A percentile compares a stretch with the other conserved stretches of the same genome.
Evolutionary conservation across 1,284 basidiomycete genomes (phyloP).

Genomic region (Trametes versicolor): DNA sequence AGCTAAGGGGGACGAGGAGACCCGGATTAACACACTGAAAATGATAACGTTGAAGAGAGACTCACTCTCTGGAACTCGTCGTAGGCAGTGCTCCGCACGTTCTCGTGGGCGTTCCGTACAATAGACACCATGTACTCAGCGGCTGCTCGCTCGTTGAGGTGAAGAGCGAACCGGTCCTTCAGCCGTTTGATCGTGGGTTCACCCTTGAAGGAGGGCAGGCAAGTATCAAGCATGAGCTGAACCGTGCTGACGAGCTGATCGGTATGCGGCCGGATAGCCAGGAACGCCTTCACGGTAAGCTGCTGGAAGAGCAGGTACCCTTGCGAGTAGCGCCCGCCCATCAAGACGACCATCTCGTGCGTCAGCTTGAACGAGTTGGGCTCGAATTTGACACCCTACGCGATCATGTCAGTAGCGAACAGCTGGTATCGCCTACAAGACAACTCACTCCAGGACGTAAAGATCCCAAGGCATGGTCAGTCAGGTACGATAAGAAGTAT

Average conservation of each 20-base stretch:
- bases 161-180: constrained; percentile 87
- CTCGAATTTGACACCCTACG: constrained; percentile 95
- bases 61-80: constrained; percentile 91
- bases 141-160: constrained; percentile 89
- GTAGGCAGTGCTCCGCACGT: constrained; percentile 90
- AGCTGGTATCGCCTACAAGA: neutral
- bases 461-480: constrained; percentile 40
- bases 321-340: constrained; percentile 95
- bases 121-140: constrained; percentile 93
- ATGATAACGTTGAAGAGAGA: constrained; percentile 16
- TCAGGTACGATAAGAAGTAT: constrained; percentile 11
- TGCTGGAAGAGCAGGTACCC: constrained; percentile 96
- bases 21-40: neutral
- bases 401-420: constrained; percentile 2
- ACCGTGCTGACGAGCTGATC: constrained; percentile 91
- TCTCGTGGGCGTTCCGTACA: constrained; percentile 94
- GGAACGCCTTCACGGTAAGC: constrained; percentile 95
- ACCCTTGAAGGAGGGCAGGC: constrained; percentile 96
- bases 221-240: constrained; percentile 94
- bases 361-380: constrained; percentile 98
- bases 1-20: constrained; percentile 46
- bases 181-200: constrained; percentile 91
- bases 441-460: constrained; percentile 53
- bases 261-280: constrained; percentile 92
- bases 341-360: constrained; percentile 97